These are phyloP conservation scores for Cercospora citrullina DNA, from an alignment of 2,329 filamentous ascomycete genomes.

Conservation along the genomic window DNA sequence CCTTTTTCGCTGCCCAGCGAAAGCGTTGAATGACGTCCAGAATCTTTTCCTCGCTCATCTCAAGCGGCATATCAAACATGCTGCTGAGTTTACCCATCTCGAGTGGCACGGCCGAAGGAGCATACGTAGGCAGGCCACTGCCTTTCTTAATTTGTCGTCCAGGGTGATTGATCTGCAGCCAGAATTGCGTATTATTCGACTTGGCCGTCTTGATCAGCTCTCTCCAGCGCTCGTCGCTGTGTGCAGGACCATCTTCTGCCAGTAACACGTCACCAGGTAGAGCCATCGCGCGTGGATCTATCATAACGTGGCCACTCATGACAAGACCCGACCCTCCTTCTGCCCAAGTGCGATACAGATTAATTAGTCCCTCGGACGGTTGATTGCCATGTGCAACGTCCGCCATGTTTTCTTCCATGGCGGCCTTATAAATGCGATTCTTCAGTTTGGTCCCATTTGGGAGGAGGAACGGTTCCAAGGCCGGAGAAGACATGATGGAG, in stretches of 20 bases:
- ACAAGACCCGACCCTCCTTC: constrained; percentile 20
- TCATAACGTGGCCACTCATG: constrained; percentile 23
- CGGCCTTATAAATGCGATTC: constrained; percentile 26
- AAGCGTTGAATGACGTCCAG: constrained; percentile 19
- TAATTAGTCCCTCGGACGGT: constrained; percentile 14
- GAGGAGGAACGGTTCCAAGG: constrained; percentile 13
- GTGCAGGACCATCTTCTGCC: constrained; percentile 4
- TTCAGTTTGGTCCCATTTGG: constrained; percentile 22
- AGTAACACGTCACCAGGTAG: constrained; percentile 16
- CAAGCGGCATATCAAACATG: constrained; percentile 16
- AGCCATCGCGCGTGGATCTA: constrained; percentile 19
- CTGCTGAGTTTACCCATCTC: constrained; percentile 18
- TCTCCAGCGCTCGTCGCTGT: constrained; percentile 6
- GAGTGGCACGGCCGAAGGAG: constrained; percentile 14
- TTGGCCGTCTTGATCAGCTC: constrained; percentile 7
- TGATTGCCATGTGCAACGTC: constrained; percentile 14
- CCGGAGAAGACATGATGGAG: background rate
- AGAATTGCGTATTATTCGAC: constrained; percentile 15
- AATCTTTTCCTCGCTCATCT: constrained; percentile 20
- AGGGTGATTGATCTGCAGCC: constrained; percentile 26
- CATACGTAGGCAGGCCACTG: constrained; percentile 14
- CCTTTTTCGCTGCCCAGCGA: constrained; percentile 35
- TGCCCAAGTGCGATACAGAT: constrained; percentile 19
- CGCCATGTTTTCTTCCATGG: constrained; percentile 24
- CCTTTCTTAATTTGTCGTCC: constrained; percentile 22